phyloP scores from a whole-genome alignment of 2,329 filamentous ascomycete genomes.

The Neofusicoccum laricinum region DNA sequence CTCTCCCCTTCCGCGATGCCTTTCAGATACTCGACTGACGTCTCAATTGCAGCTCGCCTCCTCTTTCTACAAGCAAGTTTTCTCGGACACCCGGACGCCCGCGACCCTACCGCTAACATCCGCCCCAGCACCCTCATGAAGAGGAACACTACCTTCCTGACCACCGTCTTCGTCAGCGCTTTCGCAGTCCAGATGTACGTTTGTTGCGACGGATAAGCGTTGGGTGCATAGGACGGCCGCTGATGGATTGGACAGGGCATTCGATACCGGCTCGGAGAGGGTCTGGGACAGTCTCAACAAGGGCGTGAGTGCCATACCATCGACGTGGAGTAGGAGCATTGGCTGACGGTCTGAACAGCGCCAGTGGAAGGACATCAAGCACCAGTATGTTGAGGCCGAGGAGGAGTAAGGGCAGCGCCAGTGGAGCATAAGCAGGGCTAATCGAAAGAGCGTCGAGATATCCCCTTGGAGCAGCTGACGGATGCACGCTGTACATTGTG shows the following conservation, averaged over 20 bases:
- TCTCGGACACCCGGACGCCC: conserved; percentile 20
- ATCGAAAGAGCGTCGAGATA: conserved; percentile 6
- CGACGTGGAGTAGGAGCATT: background rate
- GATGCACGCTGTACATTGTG: conserved; percentile 8
- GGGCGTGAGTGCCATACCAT: conserved; percentile 66
- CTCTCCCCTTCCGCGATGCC: conserved; percentile 21
- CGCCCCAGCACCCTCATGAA: conserved; percentile 73
- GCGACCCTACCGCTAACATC: conserved; percentile 30
- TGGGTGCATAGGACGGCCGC: conserved; percentile 19
- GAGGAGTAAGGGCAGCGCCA: conserved; percentile 54
- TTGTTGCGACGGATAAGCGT: conserved; percentile 16
- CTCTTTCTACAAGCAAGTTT: conserved; percentile 53
- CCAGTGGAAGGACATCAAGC: conserved; percentile 99
- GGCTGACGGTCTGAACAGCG: conserved; percentile 58
- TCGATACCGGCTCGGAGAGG: conserved; percentile 76
- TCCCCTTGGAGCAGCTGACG: background rate
- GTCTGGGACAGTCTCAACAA: conserved; percentile 90
- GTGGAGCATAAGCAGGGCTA: background rate
- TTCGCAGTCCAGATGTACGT: conserved; percentile 94
- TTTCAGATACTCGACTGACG: conserved; percentile 25
- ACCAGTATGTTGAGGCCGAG: conserved; percentile 72
- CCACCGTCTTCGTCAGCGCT: conserved; percentile 77
- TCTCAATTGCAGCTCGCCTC: conserved; percentile 44
- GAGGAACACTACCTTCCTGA: conserved; percentile 84
- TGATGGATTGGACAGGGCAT: conserved; percentile 58